Conservation (phyloP, 1,139 yeast genomes). For the Cylindricascospora bacillispora region DNA sequence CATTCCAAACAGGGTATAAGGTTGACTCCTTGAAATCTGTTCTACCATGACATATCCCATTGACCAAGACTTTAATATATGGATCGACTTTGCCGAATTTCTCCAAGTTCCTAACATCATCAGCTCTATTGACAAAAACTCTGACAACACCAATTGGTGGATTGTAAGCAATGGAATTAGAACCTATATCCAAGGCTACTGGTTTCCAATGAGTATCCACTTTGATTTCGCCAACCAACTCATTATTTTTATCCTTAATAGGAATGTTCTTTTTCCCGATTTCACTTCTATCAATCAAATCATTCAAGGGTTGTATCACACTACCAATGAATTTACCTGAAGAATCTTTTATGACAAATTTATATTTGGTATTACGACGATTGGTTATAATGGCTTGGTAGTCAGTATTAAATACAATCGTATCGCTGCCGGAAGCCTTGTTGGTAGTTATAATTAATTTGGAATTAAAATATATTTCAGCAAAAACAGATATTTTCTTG, state of each 20-base stretch:
- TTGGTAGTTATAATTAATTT: conserved; percentile 45
- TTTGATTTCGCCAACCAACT: conserved; percentile 46
- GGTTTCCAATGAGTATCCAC: conserved; percentile 76
- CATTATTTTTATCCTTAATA: conserved; percentile 35
- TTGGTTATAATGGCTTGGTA: conserved; percentile 66
- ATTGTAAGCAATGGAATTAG: conserved; percentile 67
- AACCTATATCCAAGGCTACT: conserved; percentile 51
- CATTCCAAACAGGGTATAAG: conserved; percentile 76
- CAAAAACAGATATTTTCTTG: conserved; percentile 48
- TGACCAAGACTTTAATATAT: conserved; percentile 65
- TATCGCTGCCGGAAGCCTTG: conserved; percentile 46
- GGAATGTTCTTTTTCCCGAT: conserved; percentile 72
- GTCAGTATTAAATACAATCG: conserved; percentile 54
- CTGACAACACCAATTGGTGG: conserved; percentile 91
- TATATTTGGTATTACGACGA: conserved; percentile 55
- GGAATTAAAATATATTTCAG: conserved; percentile 54
- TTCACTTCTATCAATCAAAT: conserved; percentile 63
- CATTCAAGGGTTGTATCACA: conserved; percentile 50
- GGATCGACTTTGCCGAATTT: conserved; percentile 89
- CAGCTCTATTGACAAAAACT: conserved; percentile 57
- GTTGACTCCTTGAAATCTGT: conserved; percentile 61
- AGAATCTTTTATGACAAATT: conserved; percentile 54
- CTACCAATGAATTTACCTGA: conserved; percentile 50
- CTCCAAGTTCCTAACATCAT: conserved; percentile 69
- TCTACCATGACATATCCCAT: conserved; percentile 65